These are phyloP conservation scores for Suillus brevipes DNA, from an alignment of 768 basidiomycete genomes.

Conservation along the genomic window DNA sequence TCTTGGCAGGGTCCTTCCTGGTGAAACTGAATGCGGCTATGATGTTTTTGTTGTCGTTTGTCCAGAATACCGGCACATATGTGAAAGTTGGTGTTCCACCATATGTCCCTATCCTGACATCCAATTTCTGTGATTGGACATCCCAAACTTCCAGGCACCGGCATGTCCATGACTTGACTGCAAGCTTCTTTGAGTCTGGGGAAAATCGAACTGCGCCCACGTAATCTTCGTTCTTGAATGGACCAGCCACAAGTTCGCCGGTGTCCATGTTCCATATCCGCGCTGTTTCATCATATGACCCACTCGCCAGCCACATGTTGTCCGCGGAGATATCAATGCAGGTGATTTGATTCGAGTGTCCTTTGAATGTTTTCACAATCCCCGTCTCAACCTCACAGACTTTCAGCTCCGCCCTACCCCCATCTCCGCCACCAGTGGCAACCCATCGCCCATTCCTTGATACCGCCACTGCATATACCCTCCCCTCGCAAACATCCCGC, in stretches of 20 bases:
- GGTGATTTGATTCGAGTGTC: rapidly evolving
- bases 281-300: rapidly evolving
- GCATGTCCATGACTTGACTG: rapidly evolving
- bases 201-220: neutral
- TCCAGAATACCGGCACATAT: neutral
- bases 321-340: neutral
- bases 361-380: neutral
- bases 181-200: neutral
- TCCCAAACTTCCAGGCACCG: neutral
- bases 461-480: neutral
- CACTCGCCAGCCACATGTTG: neutral
- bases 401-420: neutral
- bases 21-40: neutral
- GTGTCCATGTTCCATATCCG: neutral
- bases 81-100: neutral
- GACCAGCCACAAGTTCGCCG: neutral
- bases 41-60: neutral
- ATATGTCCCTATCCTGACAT: neutral
- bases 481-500: neutral
- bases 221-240: rapidly evolving
- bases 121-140: neutral
- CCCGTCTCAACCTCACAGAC: neutral
- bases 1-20: rapidly evolving
- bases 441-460: neutral
- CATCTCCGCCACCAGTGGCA: neutral